Evolutionary conservation across 192 early-diverging fungal genomes (phyloP).

Genomic region (Linnemannia elongata): DNA sequence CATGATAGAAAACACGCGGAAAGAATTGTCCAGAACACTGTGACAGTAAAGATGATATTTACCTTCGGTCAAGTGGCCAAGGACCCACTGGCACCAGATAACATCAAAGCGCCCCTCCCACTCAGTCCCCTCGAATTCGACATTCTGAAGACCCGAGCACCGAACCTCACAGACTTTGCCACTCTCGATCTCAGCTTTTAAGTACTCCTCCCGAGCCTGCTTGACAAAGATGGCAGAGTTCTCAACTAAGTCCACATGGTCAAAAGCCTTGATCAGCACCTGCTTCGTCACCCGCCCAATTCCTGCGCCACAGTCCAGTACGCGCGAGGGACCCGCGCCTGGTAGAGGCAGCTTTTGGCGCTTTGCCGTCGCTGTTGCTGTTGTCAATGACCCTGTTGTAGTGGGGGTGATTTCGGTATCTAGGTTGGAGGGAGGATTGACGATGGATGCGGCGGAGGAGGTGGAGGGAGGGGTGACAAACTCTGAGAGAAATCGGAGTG

Average conservation of each 20-base stretch:
- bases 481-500: slow-evolving; percentile 76
- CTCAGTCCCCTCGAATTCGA: slow-evolving; percentile 72
- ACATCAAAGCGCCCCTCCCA: slow-evolving; percentile 82
- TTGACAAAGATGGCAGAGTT: slow-evolving; percentile 84
- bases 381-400: slow-evolving; percentile 2
- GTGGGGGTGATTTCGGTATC: slow-evolving; percentile 26
- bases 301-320: slow-evolving; percentile 93
- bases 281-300: slow-evolving; percentile 94
- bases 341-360: slow-evolving; percentile 44
- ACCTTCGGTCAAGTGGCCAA: slow-evolving; percentile 94
- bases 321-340: slow-evolving; percentile 48
- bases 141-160: slow-evolving; percentile 81
- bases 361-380: slow-evolving; percentile 15
- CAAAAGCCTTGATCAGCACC: slow-evolving; percentile 84
- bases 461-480: slow-evolving; percentile 60
- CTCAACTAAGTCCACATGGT: slow-evolving; percentile 93
- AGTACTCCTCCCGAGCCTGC: slow-evolving; percentile 72
- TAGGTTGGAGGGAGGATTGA: slow-evolving; percentile 30
- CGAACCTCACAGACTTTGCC: slow-evolving; percentile 77
- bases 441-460: slow-evolving; percentile 20
- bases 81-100: slow-evolving; percentile 99
- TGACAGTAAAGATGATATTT: neutral
- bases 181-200: slow-evolving; percentile 67
- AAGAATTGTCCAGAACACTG: neutral
- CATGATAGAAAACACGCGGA: neutral